A percentile compares a stretch with the other conserved stretches of the same genome.
Evolutionary conservation across 2,329 filamentous ascomycete genomes (phyloP).

Genomic region (Paecilomyces variotii): DNA sequence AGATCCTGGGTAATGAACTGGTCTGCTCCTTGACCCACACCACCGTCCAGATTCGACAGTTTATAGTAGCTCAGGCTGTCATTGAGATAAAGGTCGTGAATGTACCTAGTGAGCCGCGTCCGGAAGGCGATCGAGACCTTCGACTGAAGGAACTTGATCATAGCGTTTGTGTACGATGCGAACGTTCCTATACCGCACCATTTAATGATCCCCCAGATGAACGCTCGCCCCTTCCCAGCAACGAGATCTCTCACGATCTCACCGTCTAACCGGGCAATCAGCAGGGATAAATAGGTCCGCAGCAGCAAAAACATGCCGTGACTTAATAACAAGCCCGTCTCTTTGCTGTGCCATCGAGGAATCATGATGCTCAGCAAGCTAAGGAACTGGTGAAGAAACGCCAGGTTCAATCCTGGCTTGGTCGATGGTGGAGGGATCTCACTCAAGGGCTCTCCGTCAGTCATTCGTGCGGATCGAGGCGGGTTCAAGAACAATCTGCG

Average conservation of each 20-base stretch:
- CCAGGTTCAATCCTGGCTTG: slow-evolving; percentile 88
- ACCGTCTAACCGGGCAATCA: slow-evolving; percentile 87
- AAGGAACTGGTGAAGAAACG: slow-evolving; percentile 93
- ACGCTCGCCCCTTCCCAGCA: slow-evolving; percentile 82
- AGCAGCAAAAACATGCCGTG: slow-evolving; percentile 86
- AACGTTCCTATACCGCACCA: slow-evolving; percentile 93
- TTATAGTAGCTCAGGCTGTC: slow-evolving; percentile 96
- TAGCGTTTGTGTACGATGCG: slow-evolving; percentile 94
- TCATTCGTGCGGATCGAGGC: slow-evolving; percentile 69
- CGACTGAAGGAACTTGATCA: slow-evolving; percentile 97
- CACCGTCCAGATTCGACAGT: slow-evolving; percentile 83
- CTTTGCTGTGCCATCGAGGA: slow-evolving; percentile 89
- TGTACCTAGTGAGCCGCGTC: slow-evolving; percentile 87
- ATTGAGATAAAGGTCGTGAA: slow-evolving; percentile 93
- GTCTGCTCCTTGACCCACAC: slow-evolving; percentile 83
- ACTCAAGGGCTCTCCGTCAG: slow-evolving; percentile 51
- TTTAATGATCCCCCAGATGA: slow-evolving; percentile 82
- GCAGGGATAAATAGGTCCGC: slow-evolving; percentile 84
- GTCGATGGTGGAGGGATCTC: slow-evolving; percentile 79
- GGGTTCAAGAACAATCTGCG: slow-evolving; percentile 87
- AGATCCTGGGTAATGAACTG: slow-evolving; percentile 98
- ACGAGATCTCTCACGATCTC: slow-evolving; percentile 94
- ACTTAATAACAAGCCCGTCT: slow-evolving; percentile 80
- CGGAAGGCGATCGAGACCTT: slow-evolving; percentile 98
- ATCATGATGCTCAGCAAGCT: slow-evolving; percentile 97